Evolutionary conservation across 495 filamentous ascomycete species (phyloP).

Genomic region (Tuber magnatum): DNA sequence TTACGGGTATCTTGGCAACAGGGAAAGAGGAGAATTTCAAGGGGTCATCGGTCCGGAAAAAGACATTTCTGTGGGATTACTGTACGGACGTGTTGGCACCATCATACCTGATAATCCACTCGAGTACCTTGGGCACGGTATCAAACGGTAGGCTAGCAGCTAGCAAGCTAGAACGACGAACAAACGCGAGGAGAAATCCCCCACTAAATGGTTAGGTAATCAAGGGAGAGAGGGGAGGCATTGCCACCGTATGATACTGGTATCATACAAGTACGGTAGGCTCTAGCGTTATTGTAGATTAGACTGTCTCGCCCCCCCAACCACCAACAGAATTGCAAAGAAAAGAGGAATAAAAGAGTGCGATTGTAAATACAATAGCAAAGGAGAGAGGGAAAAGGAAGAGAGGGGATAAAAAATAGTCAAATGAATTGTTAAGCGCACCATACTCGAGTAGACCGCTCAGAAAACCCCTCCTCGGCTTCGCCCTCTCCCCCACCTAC

Average conservation of each 20-base stretch:
- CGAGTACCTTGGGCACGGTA: neutral
- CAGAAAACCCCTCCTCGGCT: conserved; percentile 23
- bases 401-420: conserved; percentile 28
- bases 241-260: too few relatives aligned
- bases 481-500: conserved; percentile 14
- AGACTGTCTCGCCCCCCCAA: neutral
- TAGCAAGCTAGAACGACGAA: neutral
- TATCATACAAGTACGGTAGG: too few relatives aligned
- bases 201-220: conserved; percentile 15
- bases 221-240: neutral
- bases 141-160: conserved; percentile 9
- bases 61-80: neutral
- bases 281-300: neutral
- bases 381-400: conserved; percentile 29
- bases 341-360: too few relatives aligned
- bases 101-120: neutral
- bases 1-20: neutral
- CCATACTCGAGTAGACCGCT: conserved; percentile 3
- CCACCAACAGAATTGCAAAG: neutral
- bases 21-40: neutral
- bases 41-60: neutral
- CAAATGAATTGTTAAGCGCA: conserved; percentile 6
- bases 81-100: too few relatives aligned
- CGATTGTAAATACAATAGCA: too few relatives aligned
- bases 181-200: conserved; percentile 12